A percentile compares a stretch with the other conserved stretches of the same genome.
Conservation (phyloP, 768 basidiomycete genomes). For the Mycena belliarum region DNA sequence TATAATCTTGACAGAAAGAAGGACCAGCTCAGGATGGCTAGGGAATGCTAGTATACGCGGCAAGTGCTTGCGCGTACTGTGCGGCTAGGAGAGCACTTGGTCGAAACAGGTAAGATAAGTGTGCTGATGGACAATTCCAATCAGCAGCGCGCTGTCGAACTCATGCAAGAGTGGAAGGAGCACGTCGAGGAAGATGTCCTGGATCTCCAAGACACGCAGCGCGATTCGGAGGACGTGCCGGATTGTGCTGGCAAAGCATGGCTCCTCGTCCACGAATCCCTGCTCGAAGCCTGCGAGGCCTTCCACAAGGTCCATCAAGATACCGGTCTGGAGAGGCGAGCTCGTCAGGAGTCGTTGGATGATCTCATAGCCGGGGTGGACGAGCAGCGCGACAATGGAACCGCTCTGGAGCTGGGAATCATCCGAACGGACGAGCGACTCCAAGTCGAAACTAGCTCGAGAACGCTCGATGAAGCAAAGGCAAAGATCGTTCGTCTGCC, state of each 20-base stretch:
- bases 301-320: constrained; percentile 81
- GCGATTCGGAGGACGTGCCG: constrained; percentile 81
- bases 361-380: constrained; percentile 88
- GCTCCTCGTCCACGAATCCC: constrained; percentile 65
- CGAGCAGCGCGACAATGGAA: constrained; percentile 52
- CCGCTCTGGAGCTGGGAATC: constrained; percentile 55
- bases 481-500: constrained; percentile 84
- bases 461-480: constrained; percentile 84
- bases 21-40: constrained; percentile 67
- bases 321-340: constrained; percentile 66
- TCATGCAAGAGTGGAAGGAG: constrained; percentile 80
- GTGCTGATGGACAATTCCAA: constrained; percentile 58
- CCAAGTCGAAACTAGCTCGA: constrained; percentile 79
- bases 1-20: constrained; percentile 80
- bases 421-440: constrained; percentile 64
- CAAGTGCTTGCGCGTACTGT: constrained; percentile 78
- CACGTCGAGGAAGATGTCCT: constrained; percentile 88
- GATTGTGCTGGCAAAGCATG: constrained; percentile 73
- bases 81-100: constrained; percentile 70
- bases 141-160: constrained; percentile 53
- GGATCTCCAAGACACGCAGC: constrained; percentile 78
- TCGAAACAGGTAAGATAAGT: constrained; percentile 77
- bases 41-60: constrained; percentile 76
- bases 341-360: constrained; percentile 77
- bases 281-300: constrained; percentile 78